Evolutionary conservation across 1,284 basidiomycete genomes (phyloP), one percentile per base, ranked within the genome.

Genomic region (Phellopilus nigrolimitatus): DNA sequence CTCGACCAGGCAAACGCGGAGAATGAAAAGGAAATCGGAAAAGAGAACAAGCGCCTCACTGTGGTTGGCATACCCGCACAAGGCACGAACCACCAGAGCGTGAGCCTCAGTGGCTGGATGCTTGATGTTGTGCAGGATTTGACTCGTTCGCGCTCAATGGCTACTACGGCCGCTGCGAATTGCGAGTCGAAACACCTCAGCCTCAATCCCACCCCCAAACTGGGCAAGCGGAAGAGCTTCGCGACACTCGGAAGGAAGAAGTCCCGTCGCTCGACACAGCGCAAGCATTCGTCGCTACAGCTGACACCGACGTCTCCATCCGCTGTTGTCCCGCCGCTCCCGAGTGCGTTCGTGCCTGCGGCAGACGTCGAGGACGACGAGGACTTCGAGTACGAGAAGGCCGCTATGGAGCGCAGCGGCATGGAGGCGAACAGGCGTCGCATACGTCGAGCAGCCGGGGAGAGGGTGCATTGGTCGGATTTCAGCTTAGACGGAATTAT

Each of bases 111-210:
- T 31, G 78, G 79, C 57, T 89, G 87, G 88, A 88, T 88, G 85
- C 76, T 88, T 51, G 85, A 89, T 39, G 85, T 76, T 49, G 75
- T 89, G 28, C 73, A 78, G 0, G 84, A 87, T 53, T 66, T 88
- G n/a, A 82, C 82, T 3, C 36, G 45, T 3, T 63, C 65, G 44
- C 47, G 60, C 3, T 43, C 54, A 12, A 27, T 49, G 36, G 54
- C 45, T n/a, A 3, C 27, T 13, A 19, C 36, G 5, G 19, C 28
- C 7, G 21, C 36, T 3, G 27, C 31, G 19, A 43, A 43, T 21
- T 13, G 3, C 19, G 15, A 12, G 5, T 6, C 17, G 33, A 47
- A 47, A 8, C 31, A 47, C 24, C 45, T 47, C 15, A 47, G 31
- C 19, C 15, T 22, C n/a, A 27, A 31, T 8, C 27, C 47, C 6